Evolutionary conservation across 2,329 filamentous ascomycete species (phyloP), one percentile per base, ranked within the genome.

Genomic region (Tolypocladium amazonense): DNA sequence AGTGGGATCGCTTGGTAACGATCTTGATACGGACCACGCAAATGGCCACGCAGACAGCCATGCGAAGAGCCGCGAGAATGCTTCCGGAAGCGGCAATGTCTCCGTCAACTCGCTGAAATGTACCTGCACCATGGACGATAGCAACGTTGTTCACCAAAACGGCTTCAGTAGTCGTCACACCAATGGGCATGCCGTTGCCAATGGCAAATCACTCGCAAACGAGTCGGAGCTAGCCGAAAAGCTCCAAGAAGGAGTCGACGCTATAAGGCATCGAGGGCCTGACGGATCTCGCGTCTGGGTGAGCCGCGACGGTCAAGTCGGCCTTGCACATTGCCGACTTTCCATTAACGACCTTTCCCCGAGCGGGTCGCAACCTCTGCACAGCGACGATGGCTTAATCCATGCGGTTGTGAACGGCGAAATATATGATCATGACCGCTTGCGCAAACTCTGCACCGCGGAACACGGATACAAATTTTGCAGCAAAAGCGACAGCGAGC

Each of bases 371-470:
- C 81, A 83, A 63, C 81, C 81, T 2, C 68, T 80, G 54, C 73
- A 76, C 58, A 70, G 72, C 62, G 60, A 64, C 12, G 68, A 74
- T 20, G 67, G 69, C 25, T 62, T 63, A 1, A 71, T 85, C 23
- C 81, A 84, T 65, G 81, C 80, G 1, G 76, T 85, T n/a, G 79
- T 85, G 30, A 84, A 83, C 60, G 82, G 83, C 35, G 82, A 85
- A 66, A 73, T 85, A n/a, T 85, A 85, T 66, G 79, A 81, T 64
- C 73, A 78, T 60, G 78, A 82, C 56, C 64, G 68, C 14, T 72
- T 81, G 15, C 74, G 79, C 30, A 64, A 63, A 8, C 65, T 73
- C 14, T 67, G 77, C 25, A 59, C 65, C n/a, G 60, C 66, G 2
- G 61, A 72, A 2, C 71, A 71, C 56, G 65, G 67, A 12, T 81